Evolutionary conservation across 2,329 filamentous ascomycete species (phyloP).

Genomic region (Phoma sp.): DNA sequence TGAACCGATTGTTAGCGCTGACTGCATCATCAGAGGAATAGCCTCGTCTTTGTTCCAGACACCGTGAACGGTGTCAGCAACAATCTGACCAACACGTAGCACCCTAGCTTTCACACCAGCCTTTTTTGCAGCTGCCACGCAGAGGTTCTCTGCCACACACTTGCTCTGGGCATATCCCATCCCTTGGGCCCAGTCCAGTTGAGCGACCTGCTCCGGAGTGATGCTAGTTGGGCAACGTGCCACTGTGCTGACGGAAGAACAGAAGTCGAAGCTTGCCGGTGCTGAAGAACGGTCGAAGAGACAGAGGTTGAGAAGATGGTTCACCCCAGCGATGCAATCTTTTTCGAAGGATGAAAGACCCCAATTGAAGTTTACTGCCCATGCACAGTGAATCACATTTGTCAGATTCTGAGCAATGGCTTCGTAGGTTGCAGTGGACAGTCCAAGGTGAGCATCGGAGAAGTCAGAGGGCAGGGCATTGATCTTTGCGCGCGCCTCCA

Average conservation of each 20-base stretch:
- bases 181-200: constrained; percentile 52
- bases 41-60: constrained; percentile 60
- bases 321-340: constrained; percentile 54
- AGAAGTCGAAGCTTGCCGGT: constrained; percentile 54
- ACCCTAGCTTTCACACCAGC: constrained; percentile 32
- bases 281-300: constrained; percentile 38
- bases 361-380: constrained; percentile 65
- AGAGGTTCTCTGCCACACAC: constrained; percentile 56
- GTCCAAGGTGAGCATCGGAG: constrained; percentile 49
- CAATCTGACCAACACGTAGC: constrained; percentile 53
- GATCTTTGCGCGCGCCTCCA: constrained; percentile 35
- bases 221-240: constrained; percentile 43
- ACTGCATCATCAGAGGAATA: constrained; percentile 58
- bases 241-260: constrained; percentile 55
- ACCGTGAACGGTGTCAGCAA: constrained; percentile 55
- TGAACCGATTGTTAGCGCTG: constrained; percentile 54
- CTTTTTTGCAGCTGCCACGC: constrained; percentile 22
- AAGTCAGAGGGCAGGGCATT: constrained; percentile 50
- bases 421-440: constrained; percentile 32
- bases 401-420: constrained; percentile 37
- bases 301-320: constrained; percentile 53
- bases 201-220: constrained; percentile 33
- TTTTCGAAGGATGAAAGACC: constrained; percentile 57
- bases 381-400: constrained; percentile 59
- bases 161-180: constrained; percentile 62